Percentiles rank a stretch among this genome's conserved stretches.
Conservation (phyloP, 1,284 basidiomycete genomes). For the Leccinum angustisporum region DNA sequence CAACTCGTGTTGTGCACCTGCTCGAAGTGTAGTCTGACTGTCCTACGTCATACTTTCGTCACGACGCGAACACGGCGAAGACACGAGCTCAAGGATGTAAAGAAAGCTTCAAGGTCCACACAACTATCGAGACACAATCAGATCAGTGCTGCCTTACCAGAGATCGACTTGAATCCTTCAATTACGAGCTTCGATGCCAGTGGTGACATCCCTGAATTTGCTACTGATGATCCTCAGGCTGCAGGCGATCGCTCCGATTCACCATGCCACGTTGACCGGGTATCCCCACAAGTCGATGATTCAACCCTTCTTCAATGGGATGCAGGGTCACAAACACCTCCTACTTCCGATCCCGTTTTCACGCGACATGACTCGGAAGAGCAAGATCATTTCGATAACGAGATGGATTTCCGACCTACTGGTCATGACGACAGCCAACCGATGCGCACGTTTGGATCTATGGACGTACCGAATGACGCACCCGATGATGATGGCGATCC, state of each 20-base stretch:
- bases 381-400: not conserved
- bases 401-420: not conserved
- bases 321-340: not conserved
- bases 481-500: no score
- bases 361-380: not conserved
- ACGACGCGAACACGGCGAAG: not conserved
- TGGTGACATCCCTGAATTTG: no score
- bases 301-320: not conserved
- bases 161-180: no score
- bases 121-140: no score
- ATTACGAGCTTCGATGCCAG: no score
- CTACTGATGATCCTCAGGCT: no score
- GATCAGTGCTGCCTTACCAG: no score
- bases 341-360: not conserved
- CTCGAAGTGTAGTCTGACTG: not conserved
- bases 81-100: no score
- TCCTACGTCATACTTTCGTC: not conserved
- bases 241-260: no score
- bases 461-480: not conserved
- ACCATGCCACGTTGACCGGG: no score
- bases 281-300: not conserved
- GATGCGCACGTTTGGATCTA: not conserved
- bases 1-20: not conserved
- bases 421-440: not conserved
- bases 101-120: no score